These are phyloP conservation scores for Corrigiola litoralis DNA, from an alignment of 179 eudicot species.

Conservation along the genomic window DNA sequence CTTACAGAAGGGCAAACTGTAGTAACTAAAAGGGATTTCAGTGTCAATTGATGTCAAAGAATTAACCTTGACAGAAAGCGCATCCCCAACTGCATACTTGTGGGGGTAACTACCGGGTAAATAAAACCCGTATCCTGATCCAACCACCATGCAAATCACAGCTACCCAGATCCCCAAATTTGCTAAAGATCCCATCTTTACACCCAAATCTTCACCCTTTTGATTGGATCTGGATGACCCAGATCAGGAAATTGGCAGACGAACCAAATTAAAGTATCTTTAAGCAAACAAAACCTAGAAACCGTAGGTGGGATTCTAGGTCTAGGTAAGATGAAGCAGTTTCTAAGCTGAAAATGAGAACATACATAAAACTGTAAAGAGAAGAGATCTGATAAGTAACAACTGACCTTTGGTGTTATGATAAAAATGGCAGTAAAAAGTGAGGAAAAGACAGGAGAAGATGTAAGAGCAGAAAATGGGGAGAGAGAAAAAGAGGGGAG, in stretches of 20 bases:
- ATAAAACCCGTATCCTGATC: slow-evolving; percentile 34
- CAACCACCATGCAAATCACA: slow-evolving; percentile 19
- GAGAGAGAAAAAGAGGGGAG: not conserved
- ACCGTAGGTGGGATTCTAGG: too few relatives aligned
- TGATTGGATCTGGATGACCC: slow-evolving; percentile 25
- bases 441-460: too few relatives aligned
- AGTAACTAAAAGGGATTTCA: slow-evolving; percentile 35
- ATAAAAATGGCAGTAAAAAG: too few relatives aligned
- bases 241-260: slow-evolving; percentile 7
- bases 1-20: slow-evolving; percentile 36
- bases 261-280: too few relatives aligned
- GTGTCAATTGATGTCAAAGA: slow-evolving; percentile 39
- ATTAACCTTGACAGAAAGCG: slow-evolving; percentile 33
- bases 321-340: too few relatives aligned
- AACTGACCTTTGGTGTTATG: too few relatives aligned
- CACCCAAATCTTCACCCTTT: not conserved
- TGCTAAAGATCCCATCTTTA: slow-evolving; percentile 25
- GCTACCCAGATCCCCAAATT: slow-evolving; percentile 20
- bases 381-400: too few relatives aligned
- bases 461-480: too few relatives aligned
- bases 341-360: too few relatives aligned
- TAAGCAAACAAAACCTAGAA: too few relatives aligned
- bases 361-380: too few relatives aligned
- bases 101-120: slow-evolving; percentile 43
- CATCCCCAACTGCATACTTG: slow-evolving; percentile 30